Evolutionary conservation across 371 early-diverging fungal species (phyloP), one percentile per base, ranked within the genome.

Genomic region (Edhazardia aedis): DNA sequence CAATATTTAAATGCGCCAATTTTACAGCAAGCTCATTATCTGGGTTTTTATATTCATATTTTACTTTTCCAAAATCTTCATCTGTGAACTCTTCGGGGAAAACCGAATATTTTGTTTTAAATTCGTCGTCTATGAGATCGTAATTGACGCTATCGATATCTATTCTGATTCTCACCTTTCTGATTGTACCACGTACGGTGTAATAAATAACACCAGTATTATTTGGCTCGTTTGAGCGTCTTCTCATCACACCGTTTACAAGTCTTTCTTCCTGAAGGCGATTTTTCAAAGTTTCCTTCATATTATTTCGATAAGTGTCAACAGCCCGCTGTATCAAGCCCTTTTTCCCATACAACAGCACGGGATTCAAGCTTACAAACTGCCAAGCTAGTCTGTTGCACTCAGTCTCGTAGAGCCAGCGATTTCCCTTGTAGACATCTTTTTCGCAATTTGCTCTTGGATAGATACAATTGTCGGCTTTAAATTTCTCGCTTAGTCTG

Each of bases 261-360:
- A 80, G 65, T 66, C 83, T 83, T 55, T 84, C 83, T 62, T 84
- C 78, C 44, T 83, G 75, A 6, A 82, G 78, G 23, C 85, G 75
- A 37, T 85, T 75, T 19, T 80, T 81, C 47, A 83, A 75, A 65
- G 79, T 76, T 38, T 80, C 80, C 11, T 82, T 81, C 57, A 80
- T 80, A 7, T 82, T 77, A 53, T 86, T 82, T 46, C 89, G 77
- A 62, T 82, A 90, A 28, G 80, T 82, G 65, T 90, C 89, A 0
- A 90, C 91, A 1, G 88, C 88, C 0, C 89, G 75, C 65, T 90
- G 91, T 46, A 90, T 77, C 39, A 88, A 71, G 1, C 91, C 91
- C 44, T 88, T 78, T 44, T 83, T 82, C 4, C 81, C 86, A 39
- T 79, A 76, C 28, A 87, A 77, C 39, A 82, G 75, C 23, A 76